phyloP scores from a whole-genome alignment of 768 basidiomycete species.

The Dacryopinax spathularia region DNA sequence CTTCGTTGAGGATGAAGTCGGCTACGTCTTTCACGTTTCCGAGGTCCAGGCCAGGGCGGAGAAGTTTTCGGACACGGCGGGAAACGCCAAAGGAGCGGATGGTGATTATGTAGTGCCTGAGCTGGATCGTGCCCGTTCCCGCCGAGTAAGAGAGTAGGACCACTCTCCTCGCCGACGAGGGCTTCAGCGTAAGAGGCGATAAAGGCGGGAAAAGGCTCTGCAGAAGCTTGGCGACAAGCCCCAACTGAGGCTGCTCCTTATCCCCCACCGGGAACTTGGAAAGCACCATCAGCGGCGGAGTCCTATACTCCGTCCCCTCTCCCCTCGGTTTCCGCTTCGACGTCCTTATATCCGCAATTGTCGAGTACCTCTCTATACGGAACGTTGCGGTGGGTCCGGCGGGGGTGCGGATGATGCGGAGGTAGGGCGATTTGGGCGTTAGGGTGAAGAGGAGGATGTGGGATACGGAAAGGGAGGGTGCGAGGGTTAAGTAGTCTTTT shows the following conservation, averaged over 20 bases:
- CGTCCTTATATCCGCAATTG: constrained; percentile 31
- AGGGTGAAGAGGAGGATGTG: constrained; percentile 87
- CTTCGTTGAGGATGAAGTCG: constrained; percentile 74
- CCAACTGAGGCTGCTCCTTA: constrained; percentile 9
- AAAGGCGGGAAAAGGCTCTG: constrained; percentile 94
- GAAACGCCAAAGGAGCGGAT: constrained; percentile 92
- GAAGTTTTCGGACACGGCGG: constrained; percentile 70
- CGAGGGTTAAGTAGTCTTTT: constrained; percentile 88
- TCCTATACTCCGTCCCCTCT: constrained; percentile 81
- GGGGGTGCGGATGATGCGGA: constrained; percentile 76
- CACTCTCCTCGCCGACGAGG: constrained; percentile 83
- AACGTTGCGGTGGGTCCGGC: constrained; percentile 90
- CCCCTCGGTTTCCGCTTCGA: constrained; percentile 58
- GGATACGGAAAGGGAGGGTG: constrained; percentile 76
- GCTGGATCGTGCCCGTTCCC: constrained; percentile 71
- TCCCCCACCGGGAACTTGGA: background rate
- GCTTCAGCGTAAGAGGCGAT: constrained; percentile 58
- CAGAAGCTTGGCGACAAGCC: constrained; percentile 72
- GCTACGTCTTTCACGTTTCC: constrained; percentile 88
- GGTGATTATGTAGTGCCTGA: constrained; percentile 89
- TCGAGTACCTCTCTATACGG: constrained; percentile 78
- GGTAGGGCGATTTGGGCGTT: constrained; percentile 67
- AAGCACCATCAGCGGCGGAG: constrained; percentile 67
- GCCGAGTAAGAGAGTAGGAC: constrained; percentile 86
- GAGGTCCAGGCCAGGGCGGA: constrained; percentile 62